Evolutionary conservation across 352 stramenopile genomes (phyloP).

Genomic region (Plasmopara halstedii): DNA sequence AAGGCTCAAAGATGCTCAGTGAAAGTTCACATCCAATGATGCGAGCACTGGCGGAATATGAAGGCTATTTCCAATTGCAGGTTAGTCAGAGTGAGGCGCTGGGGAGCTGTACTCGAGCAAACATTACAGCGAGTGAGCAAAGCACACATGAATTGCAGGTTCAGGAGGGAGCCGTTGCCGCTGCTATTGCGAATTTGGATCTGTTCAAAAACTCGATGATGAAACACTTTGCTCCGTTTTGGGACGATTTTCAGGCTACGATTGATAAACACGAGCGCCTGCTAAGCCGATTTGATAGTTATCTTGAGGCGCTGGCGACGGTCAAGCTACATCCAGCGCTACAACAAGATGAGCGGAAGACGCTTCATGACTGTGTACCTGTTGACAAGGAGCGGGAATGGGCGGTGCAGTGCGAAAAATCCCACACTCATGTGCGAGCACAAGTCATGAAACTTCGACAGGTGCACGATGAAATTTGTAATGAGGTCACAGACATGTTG

Average conservation of each 20-base stretch:
- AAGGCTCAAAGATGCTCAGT: slow-evolving; percentile 60
- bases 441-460: slow-evolving; percentile 61
- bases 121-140: slow-evolving; percentile 47
- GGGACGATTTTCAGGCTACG: slow-evolving; percentile 57
- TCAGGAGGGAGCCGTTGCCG: slow-evolving; percentile 60
- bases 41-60: slow-evolving; percentile 69
- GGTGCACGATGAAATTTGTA: slow-evolving; percentile 57
- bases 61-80: slow-evolving; percentile 75
- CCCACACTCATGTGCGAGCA: slow-evolving; percentile 47
- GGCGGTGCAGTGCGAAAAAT: slow-evolving; percentile 70
- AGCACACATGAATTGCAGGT: slow-evolving; percentile 50
- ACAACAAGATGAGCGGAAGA: slow-evolving; percentile 45
- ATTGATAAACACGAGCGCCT: slow-evolving; percentile 51
- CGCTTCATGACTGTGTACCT: slow-evolving; percentile 73
- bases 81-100: slow-evolving; percentile 58
- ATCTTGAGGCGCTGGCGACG: slow-evolving; percentile 45
- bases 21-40: slow-evolving; percentile 76
- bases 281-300: slow-evolving; percentile 60
- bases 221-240: slow-evolving; percentile 79
- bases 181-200: slow-evolving; percentile 73
- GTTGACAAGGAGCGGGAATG: slow-evolving; percentile 77
- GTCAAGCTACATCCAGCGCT: slow-evolving; percentile 64
- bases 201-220: slow-evolving; percentile 76
- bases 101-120: slow-evolving; percentile 42
- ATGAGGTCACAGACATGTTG: slow-evolving; percentile 52